Evolutionary conservation across 164 flowering plant species (phyloP), one percentile per base, ranked within the genome.

Genomic region (Euptelea pleiosperma): DNA sequence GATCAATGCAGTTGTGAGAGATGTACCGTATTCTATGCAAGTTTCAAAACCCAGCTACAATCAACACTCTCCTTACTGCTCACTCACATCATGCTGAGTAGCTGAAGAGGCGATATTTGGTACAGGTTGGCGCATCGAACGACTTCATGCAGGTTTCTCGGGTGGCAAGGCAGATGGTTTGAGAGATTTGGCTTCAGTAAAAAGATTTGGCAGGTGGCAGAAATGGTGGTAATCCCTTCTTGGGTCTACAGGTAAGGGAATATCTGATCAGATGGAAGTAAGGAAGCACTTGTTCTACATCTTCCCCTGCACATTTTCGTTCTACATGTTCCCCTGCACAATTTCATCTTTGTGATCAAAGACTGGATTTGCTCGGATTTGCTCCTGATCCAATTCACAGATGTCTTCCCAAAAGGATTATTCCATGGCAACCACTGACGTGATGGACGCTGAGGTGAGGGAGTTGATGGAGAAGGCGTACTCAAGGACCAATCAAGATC

Each of bases 81-180:
- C 19, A 8, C 18, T 35, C 21, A 49, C 33, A 6, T 51, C 22
- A 8, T 75, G 76, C 82, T 87, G 98, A 67, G 89, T 92, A 55
- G 97, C 96, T 0, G 98, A 90, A 70, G 98, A 93, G 72, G 94
- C 87, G 6, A 89, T 93, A 29, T 93, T 86, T 67, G 97, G 98
- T 16, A 21, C 64, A 46, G 89, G 98, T 93, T 1, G 97, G 97
- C 49, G 98, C 98, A 70, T 89, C 97, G 6, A 93, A 83, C 34
- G 98, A 93, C 73, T 93, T 93, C 73, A 87, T 84, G 97, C 98
- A 89, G 77, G 97, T 89, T 47, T 87, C 98, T 1, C 59, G 97
- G 48, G 97, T 93, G 47, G 98, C 98, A 33, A 74, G 97, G 61
- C 97, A 89, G 75, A 93, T 93, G 98, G 97, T 93, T n/a, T 29